Percentiles rank a stretch among this genome's conserved stretches.
phyloP scores from a whole-genome alignment of 2,329 filamentous ascomycete species.

The Talaromyces islandicus region DNA sequence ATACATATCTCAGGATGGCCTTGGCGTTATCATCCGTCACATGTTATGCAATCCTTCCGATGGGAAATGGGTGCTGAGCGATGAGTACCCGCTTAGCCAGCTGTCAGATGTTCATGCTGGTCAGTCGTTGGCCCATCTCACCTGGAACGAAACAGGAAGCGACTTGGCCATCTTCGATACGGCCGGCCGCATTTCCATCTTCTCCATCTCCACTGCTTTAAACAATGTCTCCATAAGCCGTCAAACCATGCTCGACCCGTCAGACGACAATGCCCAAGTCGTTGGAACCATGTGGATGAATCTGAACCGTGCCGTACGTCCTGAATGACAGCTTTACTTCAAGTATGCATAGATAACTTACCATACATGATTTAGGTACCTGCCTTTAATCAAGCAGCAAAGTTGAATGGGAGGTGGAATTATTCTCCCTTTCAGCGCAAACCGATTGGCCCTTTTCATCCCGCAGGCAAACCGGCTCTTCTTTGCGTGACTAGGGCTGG shows the following conservation, averaged over 20 bases:
- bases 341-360: neutral
- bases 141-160: conserved; percentile 70
- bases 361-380: conserved; percentile 25
- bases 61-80: conserved; percentile 70
- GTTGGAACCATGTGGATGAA: conserved; percentile 83
- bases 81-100: conserved; percentile 59
- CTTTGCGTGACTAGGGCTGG: conserved; percentile 72
- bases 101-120: conserved; percentile 58
- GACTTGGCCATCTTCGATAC: conserved; percentile 82
- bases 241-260: conserved; percentile 59
- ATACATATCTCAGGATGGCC: conserved; percentile 67
- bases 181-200: conserved; percentile 68
- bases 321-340: conserved; percentile 27
- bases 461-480: conserved; percentile 62
- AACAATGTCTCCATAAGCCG: conserved; percentile 64
- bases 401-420: conserved; percentile 57
- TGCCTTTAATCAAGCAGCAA: conserved; percentile 55
- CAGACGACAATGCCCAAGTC: conserved; percentile 69
- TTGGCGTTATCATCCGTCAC: conserved; percentile 64
- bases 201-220: conserved; percentile 64
- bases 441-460: conserved; percentile 65
- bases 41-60: conserved; percentile 63
- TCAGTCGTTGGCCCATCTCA: conserved; percentile 69
- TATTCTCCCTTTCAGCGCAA: conserved; percentile 63
- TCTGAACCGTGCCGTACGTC: conserved; percentile 46